Base-by-base conservation (phyloP, 2,329 filamentous ascomycete species). In the Calonectria fujianensis region DNA sequence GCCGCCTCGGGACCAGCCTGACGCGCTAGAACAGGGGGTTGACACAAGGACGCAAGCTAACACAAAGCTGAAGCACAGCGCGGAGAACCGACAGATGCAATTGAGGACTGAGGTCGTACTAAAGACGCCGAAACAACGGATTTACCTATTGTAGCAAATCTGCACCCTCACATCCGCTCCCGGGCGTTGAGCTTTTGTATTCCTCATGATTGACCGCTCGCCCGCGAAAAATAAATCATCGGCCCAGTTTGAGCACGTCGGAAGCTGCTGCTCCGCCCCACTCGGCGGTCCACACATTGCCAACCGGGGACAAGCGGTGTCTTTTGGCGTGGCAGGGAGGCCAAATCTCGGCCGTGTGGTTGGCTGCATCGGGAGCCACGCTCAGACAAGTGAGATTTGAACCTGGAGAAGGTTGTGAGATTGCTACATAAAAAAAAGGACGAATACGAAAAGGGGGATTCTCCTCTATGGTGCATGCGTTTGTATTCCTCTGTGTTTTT, bases 231-330 rank as follows among this genome's bases (percentile, higher is more conserved):
- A 16, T 41, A 48, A 41, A 29, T 70, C 71, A 79, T 79, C 78
- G 70, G 64, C 69, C 69, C 78, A 78, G 77, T 77, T 37, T 77
- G 39, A 37, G n/a, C 24, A n/a, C 51, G 24, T 74, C 78, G 78
- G 78, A 77, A 72, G 50, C 59, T 52, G 29, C 54, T 64, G 51
- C 57, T 50, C 78, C 78, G 78, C 74, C 72, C 78, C 78, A 75
- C 75, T 70, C 39, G 11, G 7, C 10, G 57, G 27, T 27, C 61
- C 61, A 65, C 61, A 50, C 27, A 65, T 65, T 65, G 39, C 61
- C 37, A 48, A 48, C 51, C 35, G 20, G 13, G 64, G 41, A 29
- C 41, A 67, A 67, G 64, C 45, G 48, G 64, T 20, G n/a, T n/a
- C 9, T 13, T 20, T 67, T 67, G 64, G 39, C n/a, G 35, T 18